phyloP scores from a whole-genome alignment of 371 early-diverging fungal genomes.

The Choanephora cucurbitarum region DNA sequence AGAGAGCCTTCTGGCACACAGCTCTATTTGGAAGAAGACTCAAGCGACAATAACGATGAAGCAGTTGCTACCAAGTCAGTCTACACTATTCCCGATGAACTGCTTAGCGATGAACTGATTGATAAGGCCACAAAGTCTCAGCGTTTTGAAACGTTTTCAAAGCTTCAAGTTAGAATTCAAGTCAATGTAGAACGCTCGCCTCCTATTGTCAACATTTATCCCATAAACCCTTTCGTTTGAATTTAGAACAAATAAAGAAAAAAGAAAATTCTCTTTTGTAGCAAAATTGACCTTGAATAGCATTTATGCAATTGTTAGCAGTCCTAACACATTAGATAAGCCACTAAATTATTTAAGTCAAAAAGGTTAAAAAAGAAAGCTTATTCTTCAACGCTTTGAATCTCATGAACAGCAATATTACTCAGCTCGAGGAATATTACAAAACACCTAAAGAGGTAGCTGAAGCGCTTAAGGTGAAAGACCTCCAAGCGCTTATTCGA shows the following conservation, averaged over 20 bases:
- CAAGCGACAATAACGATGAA: slow-evolving; percentile 23
- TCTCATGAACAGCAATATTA: slow-evolving; percentile 7
- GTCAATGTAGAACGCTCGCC: slow-evolving; percentile 38
- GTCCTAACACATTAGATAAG: no score
- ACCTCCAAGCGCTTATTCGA: slow-evolving; percentile 23
- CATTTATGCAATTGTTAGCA: no score
- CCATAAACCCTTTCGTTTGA: slow-evolving; percentile 39
- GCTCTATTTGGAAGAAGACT: slow-evolving; percentile 26
- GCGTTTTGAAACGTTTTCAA: slow-evolving; percentile 30
- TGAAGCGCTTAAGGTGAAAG: slow-evolving; percentile 31
- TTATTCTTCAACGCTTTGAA: neutral
- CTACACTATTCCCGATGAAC: slow-evolving; percentile 13
- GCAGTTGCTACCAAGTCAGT: slow-evolving; percentile 16
- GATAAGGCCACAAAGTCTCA: slow-evolving; percentile 30
- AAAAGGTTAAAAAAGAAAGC: neutral
- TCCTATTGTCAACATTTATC: slow-evolving; percentile 40
- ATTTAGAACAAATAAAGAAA: neutral
- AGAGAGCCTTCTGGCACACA: slow-evolving; percentile 8
- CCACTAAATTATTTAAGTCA: neutral
- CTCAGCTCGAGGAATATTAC: slow-evolving; percentile 30
- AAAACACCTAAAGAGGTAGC: slow-evolving; percentile 28
- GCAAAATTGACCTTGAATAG: neutral
- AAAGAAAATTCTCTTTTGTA: neutral
- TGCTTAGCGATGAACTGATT: slow-evolving; percentile 13
- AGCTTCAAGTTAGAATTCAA: slow-evolving; percentile 34